Conservation (phyloP, 2,329 filamentous ascomycete species). For the Cordyceps cicadae region DNA sequence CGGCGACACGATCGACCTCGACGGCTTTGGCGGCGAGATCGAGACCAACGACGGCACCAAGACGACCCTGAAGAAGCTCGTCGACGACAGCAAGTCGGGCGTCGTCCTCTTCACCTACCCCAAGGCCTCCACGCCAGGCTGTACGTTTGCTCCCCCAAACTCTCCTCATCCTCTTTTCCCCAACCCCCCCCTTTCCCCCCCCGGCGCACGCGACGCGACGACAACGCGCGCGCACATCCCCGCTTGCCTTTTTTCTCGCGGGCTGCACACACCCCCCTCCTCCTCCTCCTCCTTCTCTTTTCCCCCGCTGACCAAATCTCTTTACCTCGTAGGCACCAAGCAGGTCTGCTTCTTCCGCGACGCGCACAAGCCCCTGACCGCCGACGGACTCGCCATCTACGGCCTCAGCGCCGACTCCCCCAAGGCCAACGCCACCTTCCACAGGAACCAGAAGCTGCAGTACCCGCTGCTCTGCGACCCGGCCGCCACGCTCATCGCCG, state of each 20-base stretch:
- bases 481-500: conserved; percentile 62
- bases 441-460: conserved; percentile 80
- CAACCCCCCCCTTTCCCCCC: background rate
- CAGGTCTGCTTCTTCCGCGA: conserved; percentile 94
- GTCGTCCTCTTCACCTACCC: conserved; percentile 95
- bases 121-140: conserved; percentile 87
- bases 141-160: conserved; percentile 46
- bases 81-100: conserved; percentile 75
- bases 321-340: conserved; percentile 69
- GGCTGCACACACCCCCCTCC: no score
- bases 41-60: conserved; percentile 77
- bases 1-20: conserved; percentile 45
- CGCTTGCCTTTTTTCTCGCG: background rate
- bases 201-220: no score
- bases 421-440: conserved; percentile 89
- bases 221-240: background rate
- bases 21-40: conserved; percentile 61
- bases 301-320: background rate
- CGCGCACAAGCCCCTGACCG: conserved; percentile 65
- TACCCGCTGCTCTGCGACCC: conserved; percentile 86
- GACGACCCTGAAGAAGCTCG: conserved; percentile 70
- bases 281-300: no score
- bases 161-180: no score
- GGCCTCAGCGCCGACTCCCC: conserved; percentile 81
- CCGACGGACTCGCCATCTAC: conserved; percentile 76